phyloP scores from a whole-genome alignment of 352 stramenopile species.

The Phytophthora idaei region DNA sequence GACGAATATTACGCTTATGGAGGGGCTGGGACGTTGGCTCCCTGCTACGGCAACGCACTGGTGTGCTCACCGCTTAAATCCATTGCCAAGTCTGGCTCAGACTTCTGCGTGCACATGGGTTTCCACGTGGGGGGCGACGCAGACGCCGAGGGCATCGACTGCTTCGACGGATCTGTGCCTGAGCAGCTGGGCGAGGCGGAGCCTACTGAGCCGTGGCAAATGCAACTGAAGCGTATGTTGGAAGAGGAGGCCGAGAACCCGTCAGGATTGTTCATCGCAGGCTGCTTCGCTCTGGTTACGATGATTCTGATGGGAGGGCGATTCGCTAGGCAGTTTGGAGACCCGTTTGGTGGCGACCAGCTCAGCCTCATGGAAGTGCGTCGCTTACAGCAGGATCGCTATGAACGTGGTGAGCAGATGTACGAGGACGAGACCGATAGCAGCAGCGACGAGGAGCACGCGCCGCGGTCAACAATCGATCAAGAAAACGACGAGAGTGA shows the following conservation, averaged over 20 bases:
- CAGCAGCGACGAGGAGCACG: conserved; percentile 43
- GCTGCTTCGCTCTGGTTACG: conserved; percentile 62
- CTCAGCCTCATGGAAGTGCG: conserved; percentile 76
- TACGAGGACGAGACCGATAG: conserved; percentile 66
- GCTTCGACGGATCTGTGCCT: conserved; percentile 84
- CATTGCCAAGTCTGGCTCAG: conserved; percentile 57
- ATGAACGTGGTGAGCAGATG: conserved; percentile 51
- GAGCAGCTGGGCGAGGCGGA: conserved; percentile 54
- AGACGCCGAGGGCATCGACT: conserved; percentile 75
- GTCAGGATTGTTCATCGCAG: conserved; percentile 66
- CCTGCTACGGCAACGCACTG: conserved; percentile 85
- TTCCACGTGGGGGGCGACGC: conserved; percentile 72
- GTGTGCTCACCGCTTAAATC: conserved; percentile 74
- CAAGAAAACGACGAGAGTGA: conserved; percentile 15
- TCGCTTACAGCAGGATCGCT: conserved; percentile 70
- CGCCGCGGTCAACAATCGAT: conserved; percentile 3
- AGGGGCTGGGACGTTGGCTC: conserved; percentile 59
- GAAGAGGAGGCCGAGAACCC: conserved; percentile 76
- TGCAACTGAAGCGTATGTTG: conserved; percentile 54
- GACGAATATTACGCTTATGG: conserved; percentile 77
- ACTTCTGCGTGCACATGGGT: conserved; percentile 83
- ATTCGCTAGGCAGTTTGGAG: conserved; percentile 50
- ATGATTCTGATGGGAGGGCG: conserved; percentile 58
- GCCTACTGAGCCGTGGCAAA: conserved; percentile 65
- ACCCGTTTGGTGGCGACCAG: conserved; percentile 50